Evolutionary conservation across 495 filamentous ascomycete genomes (phyloP).

Genomic region (Penicillium flavigenum): DNA sequence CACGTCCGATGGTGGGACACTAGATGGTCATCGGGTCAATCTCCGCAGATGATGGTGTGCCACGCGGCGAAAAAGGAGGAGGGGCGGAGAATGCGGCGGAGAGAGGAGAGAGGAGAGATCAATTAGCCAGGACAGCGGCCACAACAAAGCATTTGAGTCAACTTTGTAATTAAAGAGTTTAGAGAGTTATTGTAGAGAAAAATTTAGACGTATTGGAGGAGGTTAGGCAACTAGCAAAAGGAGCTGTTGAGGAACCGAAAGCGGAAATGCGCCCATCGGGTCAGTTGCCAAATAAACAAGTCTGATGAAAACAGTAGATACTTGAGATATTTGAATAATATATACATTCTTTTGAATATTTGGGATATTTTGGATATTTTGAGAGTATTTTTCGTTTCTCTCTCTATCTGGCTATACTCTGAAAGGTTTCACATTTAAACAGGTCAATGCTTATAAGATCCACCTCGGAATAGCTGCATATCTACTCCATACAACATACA

Average conservation of each 20-base stretch:
- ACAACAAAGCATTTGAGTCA: not conserved
- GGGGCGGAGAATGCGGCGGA: constrained; percentile 28
- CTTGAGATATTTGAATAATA: not conserved
- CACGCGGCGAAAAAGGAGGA: constrained; percentile 29
- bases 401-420: not conserved
- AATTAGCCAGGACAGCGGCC: not conserved
- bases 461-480: not conserved
- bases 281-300: not conserved
- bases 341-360: not conserved
- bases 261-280: constrained; percentile 14
- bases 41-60: constrained; percentile 26
- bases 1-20: constrained; percentile 15
- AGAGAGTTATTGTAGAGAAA: not conserved
- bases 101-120: constrained; percentile 20
- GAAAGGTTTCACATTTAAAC: not conserved
- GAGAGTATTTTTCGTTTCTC: not conserved
- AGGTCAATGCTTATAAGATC: not conserved
- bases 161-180: not conserved
- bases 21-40: constrained; percentile 25
- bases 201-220: not conserved
- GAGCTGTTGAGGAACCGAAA: constrained; percentile 12
- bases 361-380: not conserved
- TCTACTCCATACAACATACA: not conserved
- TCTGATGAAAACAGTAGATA: constrained; percentile 5
- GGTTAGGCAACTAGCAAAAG: not conserved